Conservation (phyloP, 108 stramenopile species). For the Licmophora abbreviata region DNA sequence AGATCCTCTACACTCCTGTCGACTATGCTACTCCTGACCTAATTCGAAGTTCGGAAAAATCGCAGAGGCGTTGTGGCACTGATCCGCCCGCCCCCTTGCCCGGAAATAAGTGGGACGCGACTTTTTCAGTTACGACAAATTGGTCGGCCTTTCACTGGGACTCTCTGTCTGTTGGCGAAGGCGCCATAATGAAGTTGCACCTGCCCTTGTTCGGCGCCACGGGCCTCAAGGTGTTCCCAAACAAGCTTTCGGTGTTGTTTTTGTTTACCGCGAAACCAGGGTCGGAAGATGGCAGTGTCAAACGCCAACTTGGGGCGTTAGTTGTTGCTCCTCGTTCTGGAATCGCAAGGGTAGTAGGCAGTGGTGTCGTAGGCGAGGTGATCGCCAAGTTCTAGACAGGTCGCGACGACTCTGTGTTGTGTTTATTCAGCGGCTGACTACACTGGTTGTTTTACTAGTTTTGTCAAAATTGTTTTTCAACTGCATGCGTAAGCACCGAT, state of each 20-base stretch:
- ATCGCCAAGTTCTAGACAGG: not conserved
- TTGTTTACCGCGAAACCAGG: not conserved
- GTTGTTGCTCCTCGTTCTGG: not conserved
- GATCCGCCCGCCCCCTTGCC: not conserved
- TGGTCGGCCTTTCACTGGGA: not conserved
- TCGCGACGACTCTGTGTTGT: too few relatives aligned
- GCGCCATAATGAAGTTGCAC: not conserved
- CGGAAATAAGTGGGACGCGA: not conserved
- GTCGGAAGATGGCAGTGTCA: not conserved
- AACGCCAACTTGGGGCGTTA: not conserved
- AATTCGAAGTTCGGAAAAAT: constrained; percentile 3
- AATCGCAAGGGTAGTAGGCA: not conserved
- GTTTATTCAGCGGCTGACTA: too few relatives aligned
- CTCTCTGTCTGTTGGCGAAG: not conserved
- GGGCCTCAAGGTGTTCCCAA: not conserved
- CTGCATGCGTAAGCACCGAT: too few relatives aligned
- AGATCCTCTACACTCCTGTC: constrained; percentile 3
- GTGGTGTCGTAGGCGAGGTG: not conserved
- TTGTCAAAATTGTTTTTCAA: too few relatives aligned
- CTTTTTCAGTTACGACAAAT: not conserved
- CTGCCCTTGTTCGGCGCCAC: not conserved
- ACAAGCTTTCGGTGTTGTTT: not conserved
- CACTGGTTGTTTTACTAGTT: too few relatives aligned
- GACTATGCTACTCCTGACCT: constrained; percentile 12
- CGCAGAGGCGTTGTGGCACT: constrained; percentile 5